These are phyloP conservation scores for Cyberlindnera subsufficiens DNA, from an alignment of 805 yeast species.

Conservation along the genomic window DNA sequence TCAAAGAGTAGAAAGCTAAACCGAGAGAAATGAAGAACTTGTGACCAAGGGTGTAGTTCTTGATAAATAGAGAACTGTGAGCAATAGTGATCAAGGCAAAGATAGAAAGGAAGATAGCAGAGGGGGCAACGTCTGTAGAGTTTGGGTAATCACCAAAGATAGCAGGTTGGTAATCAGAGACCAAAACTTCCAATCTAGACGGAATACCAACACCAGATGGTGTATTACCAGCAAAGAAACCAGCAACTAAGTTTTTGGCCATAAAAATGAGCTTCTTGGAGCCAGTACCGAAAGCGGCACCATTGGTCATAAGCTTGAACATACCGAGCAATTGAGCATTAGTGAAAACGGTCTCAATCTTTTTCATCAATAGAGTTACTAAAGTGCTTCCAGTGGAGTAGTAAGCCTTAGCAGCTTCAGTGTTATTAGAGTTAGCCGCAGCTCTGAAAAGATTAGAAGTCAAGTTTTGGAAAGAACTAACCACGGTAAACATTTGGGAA, in stretches of 20 bases:
- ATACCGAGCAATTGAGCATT: constrained; percentile 20
- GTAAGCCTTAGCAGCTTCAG: constrained; percentile 1
- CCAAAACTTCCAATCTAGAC: constrained; percentile 11
- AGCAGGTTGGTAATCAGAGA: constrained; percentile 34
- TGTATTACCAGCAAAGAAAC: constrained; percentile 15
- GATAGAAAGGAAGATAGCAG: constrained; percentile 49
- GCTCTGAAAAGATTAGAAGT: constrained; percentile 17
- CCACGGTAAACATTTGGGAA: constrained; percentile 14
- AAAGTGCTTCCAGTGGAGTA: constrained; percentile 11
- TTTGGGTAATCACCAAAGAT: constrained; percentile 62
- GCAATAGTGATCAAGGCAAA: constrained; percentile 42
- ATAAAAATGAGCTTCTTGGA: constrained; percentile 14
- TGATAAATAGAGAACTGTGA: constrained; percentile 39
- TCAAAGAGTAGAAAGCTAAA: constrained; percentile 45
- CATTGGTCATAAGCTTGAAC: constrained; percentile 16
- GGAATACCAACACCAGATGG: constrained; percentile 10
- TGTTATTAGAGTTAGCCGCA: constrained; percentile 10
- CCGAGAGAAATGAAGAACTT: constrained; percentile 49
- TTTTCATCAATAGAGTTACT: constrained; percentile 12
- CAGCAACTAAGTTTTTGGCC: constrained; percentile 14
- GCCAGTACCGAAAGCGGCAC: constrained; percentile 25
- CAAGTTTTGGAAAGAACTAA: constrained; percentile 16
- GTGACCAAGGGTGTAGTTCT: constrained; percentile 52
- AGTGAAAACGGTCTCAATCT: constrained; percentile 17
- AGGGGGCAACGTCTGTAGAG: constrained; percentile 49